These are phyloP conservation scores for Pyrrhoderma noxium DNA, from an alignment of 1,284 basidiomycete genomes.

Conservation along the genomic window DNA sequence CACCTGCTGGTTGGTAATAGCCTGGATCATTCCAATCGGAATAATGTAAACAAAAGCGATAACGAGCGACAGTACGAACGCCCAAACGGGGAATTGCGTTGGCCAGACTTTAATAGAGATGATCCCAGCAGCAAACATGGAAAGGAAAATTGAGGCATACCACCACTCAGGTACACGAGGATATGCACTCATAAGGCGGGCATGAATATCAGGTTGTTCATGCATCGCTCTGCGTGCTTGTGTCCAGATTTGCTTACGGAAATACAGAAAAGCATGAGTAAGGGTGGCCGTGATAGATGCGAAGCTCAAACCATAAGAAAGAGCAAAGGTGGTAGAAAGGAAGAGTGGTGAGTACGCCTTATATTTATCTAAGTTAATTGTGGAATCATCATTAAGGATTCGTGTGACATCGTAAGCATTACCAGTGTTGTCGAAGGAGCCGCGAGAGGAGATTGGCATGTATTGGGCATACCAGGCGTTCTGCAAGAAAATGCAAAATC, in stretches of 20 bases:
- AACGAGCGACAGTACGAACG: constrained; percentile 30
- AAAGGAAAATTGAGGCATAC: constrained; percentile 18
- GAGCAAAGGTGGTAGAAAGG: constrained; percentile 58
- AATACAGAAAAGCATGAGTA: constrained; percentile 31
- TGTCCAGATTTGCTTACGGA: constrained; percentile 29
- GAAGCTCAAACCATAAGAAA: constrained; percentile 19
- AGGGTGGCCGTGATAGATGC: constrained; percentile 23
- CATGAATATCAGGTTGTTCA: constrained; percentile 24
- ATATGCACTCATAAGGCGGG: constrained; percentile 24
- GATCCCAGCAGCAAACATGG: constrained; percentile 19
- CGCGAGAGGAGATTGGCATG: constrained; percentile 37
- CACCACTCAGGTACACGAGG: constrained; percentile 23
- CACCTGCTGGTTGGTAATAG: constrained; percentile 31
- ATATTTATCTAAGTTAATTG: constrained; percentile 47
- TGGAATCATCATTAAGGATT: constrained; percentile 45
- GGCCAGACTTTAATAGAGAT: constrained; percentile 19
- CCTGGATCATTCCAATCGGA: constrained; percentile 33
- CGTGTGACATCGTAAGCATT: constrained; percentile 35
- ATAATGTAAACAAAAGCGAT: constrained; percentile 31
- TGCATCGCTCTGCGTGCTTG: constrained; percentile 24
- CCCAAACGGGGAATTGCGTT: constrained; percentile 31
- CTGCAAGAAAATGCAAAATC: too few relatives aligned
- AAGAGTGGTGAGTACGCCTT: constrained; percentile 50
- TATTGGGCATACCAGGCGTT: constrained; percentile 35
- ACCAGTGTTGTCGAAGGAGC: constrained; percentile 30